Evolutionary conservation across 257 asterid genomes (phyloP), one percentile per base, ranked within the genome.

Genomic region (Mitragyna speciosa): DNA sequence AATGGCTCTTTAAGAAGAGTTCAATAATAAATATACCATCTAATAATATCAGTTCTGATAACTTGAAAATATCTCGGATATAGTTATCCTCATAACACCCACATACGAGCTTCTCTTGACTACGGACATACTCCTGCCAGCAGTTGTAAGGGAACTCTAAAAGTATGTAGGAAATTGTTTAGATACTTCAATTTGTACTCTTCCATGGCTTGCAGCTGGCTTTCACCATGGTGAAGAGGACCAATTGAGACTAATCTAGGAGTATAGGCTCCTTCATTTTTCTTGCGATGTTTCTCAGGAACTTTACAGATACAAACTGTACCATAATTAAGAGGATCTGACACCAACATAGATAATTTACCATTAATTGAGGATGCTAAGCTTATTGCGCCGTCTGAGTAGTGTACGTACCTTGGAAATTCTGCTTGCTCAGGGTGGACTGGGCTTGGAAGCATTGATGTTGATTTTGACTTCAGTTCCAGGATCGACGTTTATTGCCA

Each of bases 171-270:
- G 78, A 85, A 85, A 76, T 82, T 79, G 47, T 77, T 78, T 58
- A 85, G 45, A 76, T 76, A 85, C 76, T 81, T 82, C 64, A 79
- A 26, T 49, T 85, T 85, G 79, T 73, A 80, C 26, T 79, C 77
- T 68, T 85, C 70, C 88, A 85, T 85, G 43, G 76, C 69, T 64
- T 82, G 86, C 16, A 85, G 79, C 16, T 73, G 76, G 69, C 33
- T 58, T 48, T 51, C 28, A 0, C 33, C 79, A 31, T 41, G 77
- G 75, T 85, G 88, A 73, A 82, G 80, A 15, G 84, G 88, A 19
- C 86, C 86, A 5, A 85, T 82, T 10, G 84, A 82, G 17, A 85
- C 82, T 69, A 85, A 52, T 31, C 80, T 64, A 49, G 88, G 86
- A 7, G 82, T 75, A 63, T 85, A 82, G 5, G 84, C 84, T 48